Percentiles rank a stretch among this genome's conserved stretches.
Conservation (phyloP, 2,329 filamentous ascomycete species). For the Colletotrichum eremochloae region DNA sequence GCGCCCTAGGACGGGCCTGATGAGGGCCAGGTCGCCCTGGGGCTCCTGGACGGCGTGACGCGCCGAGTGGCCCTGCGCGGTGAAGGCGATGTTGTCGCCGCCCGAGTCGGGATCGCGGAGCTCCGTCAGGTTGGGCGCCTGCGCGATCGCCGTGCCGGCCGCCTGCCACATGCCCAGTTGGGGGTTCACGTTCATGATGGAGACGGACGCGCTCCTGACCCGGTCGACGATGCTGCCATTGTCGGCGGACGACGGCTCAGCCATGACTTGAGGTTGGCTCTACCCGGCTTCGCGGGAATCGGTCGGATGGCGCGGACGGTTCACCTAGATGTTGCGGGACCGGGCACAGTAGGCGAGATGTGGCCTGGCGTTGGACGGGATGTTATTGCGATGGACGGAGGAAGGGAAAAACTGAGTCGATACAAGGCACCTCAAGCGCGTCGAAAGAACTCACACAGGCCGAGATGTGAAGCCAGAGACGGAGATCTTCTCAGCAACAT, state of each 20-base stretch:
- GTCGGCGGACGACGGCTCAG: slow-evolving; percentile 22
- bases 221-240: slow-evolving; percentile 44
- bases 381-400: background rate
- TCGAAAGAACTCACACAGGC: background rate
- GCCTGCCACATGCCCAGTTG: slow-evolving; percentile 51
- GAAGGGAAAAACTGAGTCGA: background rate
- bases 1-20: slow-evolving; percentile 41
- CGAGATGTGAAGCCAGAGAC: background rate
- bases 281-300: background rate
- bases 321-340: background rate
- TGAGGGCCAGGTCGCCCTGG: slow-evolving; percentile 45
- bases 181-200: slow-evolving; percentile 47
- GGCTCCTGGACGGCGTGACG: slow-evolving; percentile 46
- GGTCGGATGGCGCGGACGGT: slow-evolving; percentile 10
- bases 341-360: too few species aligned
- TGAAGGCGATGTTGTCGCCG: slow-evolving; percentile 48
- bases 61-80: slow-evolving; percentile 48
- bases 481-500: background rate
- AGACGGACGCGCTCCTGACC: slow-evolving; percentile 47
- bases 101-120: slow-evolving; percentile 47
- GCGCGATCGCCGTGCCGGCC: slow-evolving; percentile 49
- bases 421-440: background rate
- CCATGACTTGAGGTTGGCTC: slow-evolving; percentile 6
- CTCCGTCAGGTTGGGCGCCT: slow-evolving; percentile 48
- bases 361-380: background rate